Base-by-base conservation (phyloP, 2,329 filamentous ascomycete species). In the Endothia cerciana region DNA sequence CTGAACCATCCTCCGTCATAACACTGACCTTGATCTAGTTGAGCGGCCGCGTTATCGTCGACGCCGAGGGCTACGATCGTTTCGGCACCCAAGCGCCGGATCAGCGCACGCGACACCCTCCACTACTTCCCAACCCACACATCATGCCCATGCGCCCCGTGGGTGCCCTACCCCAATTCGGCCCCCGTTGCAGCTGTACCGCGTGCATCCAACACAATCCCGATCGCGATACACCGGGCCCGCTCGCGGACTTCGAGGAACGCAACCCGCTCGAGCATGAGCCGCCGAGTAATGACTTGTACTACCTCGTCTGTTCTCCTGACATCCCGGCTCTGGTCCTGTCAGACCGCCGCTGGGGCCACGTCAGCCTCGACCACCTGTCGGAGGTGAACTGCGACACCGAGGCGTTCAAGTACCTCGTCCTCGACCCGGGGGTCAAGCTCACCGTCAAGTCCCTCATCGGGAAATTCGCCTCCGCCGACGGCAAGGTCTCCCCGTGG, bases 321-420 rank as follows among this genome's bases (percentile, higher is more conserved):
- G 74, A 77, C n/a, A 78, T 84, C 55, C 77, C 80, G 0, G 82
- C 79, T 0, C 84, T 83, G 69, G 74, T 84, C 64, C 76, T 83
- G 5, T 74, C 76, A 13, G 77, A 80, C 62, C 75, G 81, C 2
- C 76, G 76, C 19, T 84, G 82, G 82, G 80, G 78, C 25, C 74
- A 80, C 65, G 73, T 84, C 17, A 73, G 77, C 60, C 68, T 82
- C 17, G 76, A 77, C 43, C 71, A 74, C 57, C 74, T 84, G 64
- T 71, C 72, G 58, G 77, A 78, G 7, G 73, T 83, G 62, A 72
- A 75, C 60, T 77, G 79, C 1, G 81, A 83, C 71, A 78, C 74
- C 62, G 80, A 83, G 47, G 81, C 82, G 2, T 84, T 83, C 79
- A 80, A 81, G 71, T 80, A 81, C 65, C 79, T 84, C 33, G 80